Conservation (phyloP, 164 flowering plant species). For the Cinnamomum chago region DNA sequence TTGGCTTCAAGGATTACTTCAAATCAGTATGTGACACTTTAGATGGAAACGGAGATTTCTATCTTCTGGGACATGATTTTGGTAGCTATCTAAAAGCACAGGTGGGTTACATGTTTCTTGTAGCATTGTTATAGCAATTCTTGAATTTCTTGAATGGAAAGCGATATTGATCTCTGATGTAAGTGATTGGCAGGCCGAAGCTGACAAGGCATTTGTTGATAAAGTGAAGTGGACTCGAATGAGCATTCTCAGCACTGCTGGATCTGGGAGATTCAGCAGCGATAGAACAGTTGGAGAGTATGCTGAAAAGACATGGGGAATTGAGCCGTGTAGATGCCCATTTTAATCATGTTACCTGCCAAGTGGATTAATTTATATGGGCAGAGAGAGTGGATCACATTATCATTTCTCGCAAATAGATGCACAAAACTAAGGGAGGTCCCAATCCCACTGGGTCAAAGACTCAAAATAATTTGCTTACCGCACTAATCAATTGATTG, state of each 20-base stretch:
- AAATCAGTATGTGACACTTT: slow-evolving; percentile 45
- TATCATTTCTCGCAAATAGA: background rate
- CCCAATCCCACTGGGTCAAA: background rate
- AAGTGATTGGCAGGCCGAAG: slow-evolving; percentile 35
- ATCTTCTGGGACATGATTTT: slow-evolving; percentile 57
- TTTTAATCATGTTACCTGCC: slow-evolving; percentile 17
- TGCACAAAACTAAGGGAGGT: background rate
- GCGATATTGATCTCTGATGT: background rate
- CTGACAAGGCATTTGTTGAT: slow-evolving; percentile 52
- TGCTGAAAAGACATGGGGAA: slow-evolving; percentile 49
- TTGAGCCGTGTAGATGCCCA: slow-evolving; percentile 46
- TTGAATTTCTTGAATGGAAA: background rate
- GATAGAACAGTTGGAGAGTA: slow-evolving; percentile 51
- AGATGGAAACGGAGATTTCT: slow-evolving; percentile 43
- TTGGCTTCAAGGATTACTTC: slow-evolving; percentile 54
- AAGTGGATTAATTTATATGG: background rate
- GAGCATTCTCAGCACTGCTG: slow-evolving; percentile 56
- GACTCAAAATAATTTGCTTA: background rate
- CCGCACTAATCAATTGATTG: background rate
- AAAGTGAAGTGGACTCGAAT: slow-evolving; percentile 49
- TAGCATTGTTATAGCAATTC: background rate
- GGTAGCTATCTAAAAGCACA: slow-evolving; percentile 58
- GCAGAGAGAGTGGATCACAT: background rate
- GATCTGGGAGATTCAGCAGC: slow-evolving; percentile 56
- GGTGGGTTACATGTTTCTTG: slow-evolving; percentile 22